Base-by-base conservation (phyloP, 2,329 filamentous ascomycete species). In the Apiospora rasikravindrae region DNA sequence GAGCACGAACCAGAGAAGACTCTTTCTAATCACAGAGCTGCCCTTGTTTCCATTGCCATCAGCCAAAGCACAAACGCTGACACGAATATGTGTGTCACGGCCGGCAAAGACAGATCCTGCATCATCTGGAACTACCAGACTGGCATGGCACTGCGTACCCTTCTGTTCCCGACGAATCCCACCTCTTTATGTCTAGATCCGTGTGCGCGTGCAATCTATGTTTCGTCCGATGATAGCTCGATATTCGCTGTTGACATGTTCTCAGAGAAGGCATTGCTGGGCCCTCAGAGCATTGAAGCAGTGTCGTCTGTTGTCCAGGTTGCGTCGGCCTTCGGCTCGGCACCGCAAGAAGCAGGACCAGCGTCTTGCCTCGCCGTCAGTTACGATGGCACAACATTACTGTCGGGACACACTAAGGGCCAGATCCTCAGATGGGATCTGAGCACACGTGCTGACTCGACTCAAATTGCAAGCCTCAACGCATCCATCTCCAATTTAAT, bases 61-160 rank as follows among this genome's bases (percentile, higher is more conserved):
- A 92, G 93, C 24, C 90, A 93, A 78, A 92, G 92, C 79, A 85
- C 88, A 73, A 92, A 90, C 80, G 80, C 84, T 22, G 89, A 91
- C 77, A 92, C 92, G 72, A 96, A 94, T 81, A 91, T 98, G 73
- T 95, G 93, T 73, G 88, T 98, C 26, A 97, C 96, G 3, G 90
- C 92, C 8, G 94, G 94, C 75, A 91, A 90, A 77, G 96, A 98
- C 83, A 95, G 94, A 82, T 96, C 94, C 10, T 94, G 94, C 77
- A 92, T 98, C 77, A 87, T 97, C 73, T 99, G 96, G 96, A 95
- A 98, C 83, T 97, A 97, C 80, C 90, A 91, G 74, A 93, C 90
- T 0, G 94, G 94, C 51, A 89, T 90, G 73, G 86, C 92, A 14
- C 84, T 98, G 72, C 90, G 95, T 61, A 98, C 95, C 4, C 90